phyloP scores from a whole-genome alignment of 75 land plant species.

The Sequoia sempervirens region DNA sequence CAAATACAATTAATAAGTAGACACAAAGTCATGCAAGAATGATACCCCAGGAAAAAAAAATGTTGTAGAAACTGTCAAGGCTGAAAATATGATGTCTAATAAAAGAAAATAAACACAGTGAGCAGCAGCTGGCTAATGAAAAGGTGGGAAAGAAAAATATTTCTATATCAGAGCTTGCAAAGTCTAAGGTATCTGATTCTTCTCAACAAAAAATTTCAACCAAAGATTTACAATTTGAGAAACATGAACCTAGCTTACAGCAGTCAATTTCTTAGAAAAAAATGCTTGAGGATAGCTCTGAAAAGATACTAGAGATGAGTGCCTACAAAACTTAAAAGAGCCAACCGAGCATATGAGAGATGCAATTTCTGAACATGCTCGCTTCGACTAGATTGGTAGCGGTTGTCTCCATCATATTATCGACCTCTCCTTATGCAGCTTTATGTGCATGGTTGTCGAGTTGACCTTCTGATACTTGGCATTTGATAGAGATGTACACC shows the following conservation, averaged over 20 bases:
- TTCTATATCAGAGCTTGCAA: background rate
- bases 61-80: background rate
- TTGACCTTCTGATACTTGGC: too few species aligned
- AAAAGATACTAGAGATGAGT: background rate
- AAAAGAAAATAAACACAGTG: background rate
- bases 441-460: too few species aligned
- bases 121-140: constrained; percentile 3
- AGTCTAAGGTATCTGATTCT: constrained; percentile 7
- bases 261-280: constrained; percentile 5
- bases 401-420: too few species aligned
- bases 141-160: background rate
- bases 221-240: background rate
- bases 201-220: background rate
- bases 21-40: too few species aligned
- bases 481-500: too few species aligned
- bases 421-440: too few species aligned
- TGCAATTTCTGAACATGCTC: background rate
- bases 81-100: constrained; percentile 6
- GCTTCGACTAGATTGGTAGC: too few species aligned
- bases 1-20: too few species aligned
- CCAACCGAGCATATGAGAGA: background rate
- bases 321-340: background rate
- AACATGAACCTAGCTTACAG: background rate
- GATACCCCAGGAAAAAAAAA: background rate
- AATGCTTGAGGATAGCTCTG: background rate